phyloP scores from a whole-genome alignment of 1,284 basidiomycete species.

The Ganoderma resinaceum region DNA sequence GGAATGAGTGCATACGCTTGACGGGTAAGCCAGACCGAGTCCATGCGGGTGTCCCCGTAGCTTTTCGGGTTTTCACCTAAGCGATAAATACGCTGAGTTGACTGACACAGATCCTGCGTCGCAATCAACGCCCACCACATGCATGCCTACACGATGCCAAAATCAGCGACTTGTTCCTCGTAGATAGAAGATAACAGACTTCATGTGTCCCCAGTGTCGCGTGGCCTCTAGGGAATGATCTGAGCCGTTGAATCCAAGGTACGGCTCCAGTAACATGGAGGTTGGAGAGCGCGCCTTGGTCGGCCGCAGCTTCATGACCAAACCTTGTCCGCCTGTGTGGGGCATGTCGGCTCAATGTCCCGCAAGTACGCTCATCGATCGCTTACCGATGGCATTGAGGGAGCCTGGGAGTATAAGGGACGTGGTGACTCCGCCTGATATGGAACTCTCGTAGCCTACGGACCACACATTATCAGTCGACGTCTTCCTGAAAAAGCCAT shows the following conservation, averaged over 20 bases:
- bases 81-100: conserved; percentile 21
- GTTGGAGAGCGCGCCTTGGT: conserved; percentile 52
- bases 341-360: not conserved
- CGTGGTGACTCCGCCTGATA: conserved; percentile 68
- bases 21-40: conserved; percentile 52
- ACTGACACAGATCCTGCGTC: not conserved
- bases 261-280: conserved; percentile 55
- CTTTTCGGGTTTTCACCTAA: conserved; percentile 33
- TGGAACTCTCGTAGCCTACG: conserved; percentile 35
- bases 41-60: conserved; percentile 50
- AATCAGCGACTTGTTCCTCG: conserved; percentile 5
- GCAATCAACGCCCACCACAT: conserved; percentile 38
- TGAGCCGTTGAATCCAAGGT: conserved; percentile 45
- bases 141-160: conserved; percentile 41
- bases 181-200: conserved; percentile 36
- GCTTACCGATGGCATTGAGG: conserved; percentile 58
- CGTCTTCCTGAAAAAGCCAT: not conserved
- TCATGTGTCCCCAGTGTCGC: conserved; percentile 53
- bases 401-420: conserved; percentile 70
- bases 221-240: conserved; percentile 29
- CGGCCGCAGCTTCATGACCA: conserved; percentile 57
- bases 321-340: conserved; percentile 51
- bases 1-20: conserved; percentile 36
- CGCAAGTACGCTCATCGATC: not conserved
- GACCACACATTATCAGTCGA: conserved; percentile 45